Conservation (phyloP, 192 early-diverging fungal species). For the Coemansia erecta region DNA sequence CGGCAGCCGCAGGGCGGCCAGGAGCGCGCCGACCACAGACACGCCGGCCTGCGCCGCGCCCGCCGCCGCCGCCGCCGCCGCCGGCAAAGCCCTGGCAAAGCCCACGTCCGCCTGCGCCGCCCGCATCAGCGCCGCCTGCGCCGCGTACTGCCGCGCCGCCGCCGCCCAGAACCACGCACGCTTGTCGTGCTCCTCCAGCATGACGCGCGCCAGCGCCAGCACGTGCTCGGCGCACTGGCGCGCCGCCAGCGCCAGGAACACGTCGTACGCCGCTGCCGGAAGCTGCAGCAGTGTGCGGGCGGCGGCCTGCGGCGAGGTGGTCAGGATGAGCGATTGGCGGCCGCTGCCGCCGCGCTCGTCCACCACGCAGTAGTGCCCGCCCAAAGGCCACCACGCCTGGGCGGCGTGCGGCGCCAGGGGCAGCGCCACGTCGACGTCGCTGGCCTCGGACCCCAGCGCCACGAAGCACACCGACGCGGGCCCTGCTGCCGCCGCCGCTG, state of each 20-base stretch:
- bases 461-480: conserved; percentile 13
- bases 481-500: too few relatives aligned
- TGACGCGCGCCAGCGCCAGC: conserved; percentile 14
- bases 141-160: conserved; percentile 19
- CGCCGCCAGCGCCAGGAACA: conserved; percentile 29
- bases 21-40: conserved; percentile 11
- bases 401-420: conserved; percentile 2
- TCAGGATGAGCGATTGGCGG: conserved; percentile 12
- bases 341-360: background rate
- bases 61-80: background rate
- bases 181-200: conserved; percentile 11
- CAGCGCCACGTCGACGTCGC: conserved; percentile 29
- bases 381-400: conserved; percentile 44
- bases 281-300: background rate
- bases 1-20: conserved; percentile 20
- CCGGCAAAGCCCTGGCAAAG: conserved; percentile 21
- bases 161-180: conserved; percentile 42
- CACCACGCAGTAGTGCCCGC: conserved; percentile 30
- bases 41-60: background rate
- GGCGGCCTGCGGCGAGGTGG: conserved; percentile 20
- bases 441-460: conserved; percentile 31
- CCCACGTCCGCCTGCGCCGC: conserved; percentile 15
- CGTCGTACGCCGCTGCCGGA: conserved; percentile 27
- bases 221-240: conserved; percentile 39
- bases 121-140: conserved; percentile 18